Evolutionary conservation across 306 rosid genomes (phyloP), one percentile per base, ranked within the genome.

Genomic region (Cucumis hystrix): DNA sequence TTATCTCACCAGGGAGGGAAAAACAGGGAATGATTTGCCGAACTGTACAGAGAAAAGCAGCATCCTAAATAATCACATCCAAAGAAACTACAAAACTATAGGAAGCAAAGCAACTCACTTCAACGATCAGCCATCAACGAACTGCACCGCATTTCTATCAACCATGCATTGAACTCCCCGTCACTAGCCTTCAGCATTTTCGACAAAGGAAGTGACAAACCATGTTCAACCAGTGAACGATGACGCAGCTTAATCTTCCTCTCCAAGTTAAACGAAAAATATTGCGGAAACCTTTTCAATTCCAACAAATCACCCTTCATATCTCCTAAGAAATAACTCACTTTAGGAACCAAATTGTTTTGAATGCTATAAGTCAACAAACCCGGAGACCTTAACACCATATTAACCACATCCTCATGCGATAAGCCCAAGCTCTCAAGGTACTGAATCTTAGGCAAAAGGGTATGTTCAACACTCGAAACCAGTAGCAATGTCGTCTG

Each of bases 191-290:
- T 84, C 82, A 92, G 77, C 97, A 91, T 94, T 1, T 60, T 83
- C 14, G 83, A 65, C 87, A 90, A 86, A 11, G 93, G 82, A 63
- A 90, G 87, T 1, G 80, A 75, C 45, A 88, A 68, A 0, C 97
- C 87, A 40, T 83, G 82, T 81, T 77, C 82, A 16, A 74, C 76
- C 41, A 94, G 74, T 35, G 81, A 58, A 59, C 78, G 82, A n/a
- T 87, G 89, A 33, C 98, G 69, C 0, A 89, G 89, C 84, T 81
- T 86, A 62, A 91, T 94, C 88, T 86, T 91, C 52, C 81, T 74
- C 80, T 91, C 95, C 89, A 94, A 81, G 78, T 97, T 91, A 86
- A 89, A 94, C 16, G 89, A 90, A 77, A 94, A 94, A 62, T 79
- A 94, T 80, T 91, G 96, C 0, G 97, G 96, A 83, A 88, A 91